A percentile compares a stretch with the other conserved stretches of the same genome.
Evolutionary conservation across 2,329 filamentous ascomycete genomes (phyloP).

Genomic region (Grosmannia penicillata): DNA sequence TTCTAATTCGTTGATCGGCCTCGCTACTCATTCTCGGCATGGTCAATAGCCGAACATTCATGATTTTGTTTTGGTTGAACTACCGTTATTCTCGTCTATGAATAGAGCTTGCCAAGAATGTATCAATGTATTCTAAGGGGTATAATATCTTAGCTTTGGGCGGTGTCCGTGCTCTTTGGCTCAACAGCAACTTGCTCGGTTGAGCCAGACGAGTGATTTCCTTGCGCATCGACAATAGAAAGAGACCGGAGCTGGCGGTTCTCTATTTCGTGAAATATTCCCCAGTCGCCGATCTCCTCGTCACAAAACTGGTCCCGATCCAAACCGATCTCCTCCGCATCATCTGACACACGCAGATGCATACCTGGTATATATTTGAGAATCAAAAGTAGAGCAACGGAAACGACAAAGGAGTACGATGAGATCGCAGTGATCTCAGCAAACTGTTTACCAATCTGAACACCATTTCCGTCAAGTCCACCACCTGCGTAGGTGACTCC

Average conservation of each 20-base stretch:
- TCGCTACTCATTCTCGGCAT: too few relatives aligned
- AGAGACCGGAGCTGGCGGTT: neutral
- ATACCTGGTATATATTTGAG: slow-evolving; percentile 43
- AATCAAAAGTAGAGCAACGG: slow-evolving; percentile 35
- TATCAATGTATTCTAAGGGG: too few relatives aligned
- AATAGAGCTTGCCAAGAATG: too few relatives aligned
- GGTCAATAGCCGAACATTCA: too few relatives aligned
- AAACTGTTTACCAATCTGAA: slow-evolving; percentile 41
- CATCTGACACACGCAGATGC: slow-evolving; percentile 37
- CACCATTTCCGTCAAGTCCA: slow-evolving; percentile 33
- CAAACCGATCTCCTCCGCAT: slow-evolving; percentile 37
- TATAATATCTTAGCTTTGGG: too few relatives aligned
- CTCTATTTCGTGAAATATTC: neutral
- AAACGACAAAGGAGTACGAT: slow-evolving; percentile 37
- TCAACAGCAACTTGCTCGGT: neutral
- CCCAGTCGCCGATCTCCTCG: slow-evolving; percentile 19
- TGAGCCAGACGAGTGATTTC: neutral
- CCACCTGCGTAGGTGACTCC: slow-evolving; percentile 28
- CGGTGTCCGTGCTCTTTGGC: too few relatives aligned
- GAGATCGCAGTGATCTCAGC: slow-evolving; percentile 41
- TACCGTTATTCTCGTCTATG: too few relatives aligned
- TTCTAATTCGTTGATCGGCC: too few relatives aligned
- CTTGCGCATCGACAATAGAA: too few relatives aligned
- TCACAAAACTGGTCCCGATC: slow-evolving; percentile 34
- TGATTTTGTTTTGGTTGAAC: too few relatives aligned